These are phyloP conservation scores for Juglanconis sp. DNA, from an alignment of 2,329 filamentous ascomycete genomes.

Conservation along the genomic window DNA sequence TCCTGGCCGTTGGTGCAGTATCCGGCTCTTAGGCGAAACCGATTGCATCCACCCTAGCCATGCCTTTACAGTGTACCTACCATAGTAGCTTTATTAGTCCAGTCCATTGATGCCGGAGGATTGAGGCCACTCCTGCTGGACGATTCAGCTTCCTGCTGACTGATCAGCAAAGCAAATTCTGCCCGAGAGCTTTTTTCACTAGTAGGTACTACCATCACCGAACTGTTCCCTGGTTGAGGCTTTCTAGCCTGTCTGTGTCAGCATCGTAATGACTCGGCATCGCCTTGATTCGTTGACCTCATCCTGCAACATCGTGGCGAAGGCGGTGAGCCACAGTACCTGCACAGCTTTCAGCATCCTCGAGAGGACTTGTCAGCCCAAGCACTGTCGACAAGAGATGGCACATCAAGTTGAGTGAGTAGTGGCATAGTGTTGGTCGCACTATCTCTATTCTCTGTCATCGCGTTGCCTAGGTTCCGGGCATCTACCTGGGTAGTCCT, in stretches of 20 bases:
- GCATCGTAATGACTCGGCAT: background rate
- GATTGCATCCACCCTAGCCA: slow-evolving; percentile 10
- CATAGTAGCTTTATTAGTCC: background rate
- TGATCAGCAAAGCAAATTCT: background rate
- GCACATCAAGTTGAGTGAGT: no score
- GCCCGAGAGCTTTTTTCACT: background rate
- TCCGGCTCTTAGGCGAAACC: background rate
- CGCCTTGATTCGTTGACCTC: slow-evolving; percentile 9
- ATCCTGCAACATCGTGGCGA: background rate
- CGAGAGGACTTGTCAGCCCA: background rate
- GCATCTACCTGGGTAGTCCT: background rate
- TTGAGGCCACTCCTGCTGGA: background rate
- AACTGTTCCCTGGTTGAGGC: background rate
- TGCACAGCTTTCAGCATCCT: background rate
- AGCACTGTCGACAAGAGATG: no score
- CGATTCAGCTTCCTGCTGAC: background rate
- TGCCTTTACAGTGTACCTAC: background rate
- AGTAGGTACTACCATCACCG: background rate
- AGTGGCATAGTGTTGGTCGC: no score
- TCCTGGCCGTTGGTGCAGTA: background rate
- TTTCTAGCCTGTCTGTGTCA: background rate
- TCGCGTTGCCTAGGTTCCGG: no score
- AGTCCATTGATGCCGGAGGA: background rate
- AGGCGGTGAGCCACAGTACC: background rate
- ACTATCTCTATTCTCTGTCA: no score